Percentiles rank a stretch among this genome's conserved stretches.
These are phyloP conservation scores for Sporothrix dimorphospora DNA, from an alignment of 2,329 filamentous ascomycete genomes.

Conservation along the genomic window DNA sequence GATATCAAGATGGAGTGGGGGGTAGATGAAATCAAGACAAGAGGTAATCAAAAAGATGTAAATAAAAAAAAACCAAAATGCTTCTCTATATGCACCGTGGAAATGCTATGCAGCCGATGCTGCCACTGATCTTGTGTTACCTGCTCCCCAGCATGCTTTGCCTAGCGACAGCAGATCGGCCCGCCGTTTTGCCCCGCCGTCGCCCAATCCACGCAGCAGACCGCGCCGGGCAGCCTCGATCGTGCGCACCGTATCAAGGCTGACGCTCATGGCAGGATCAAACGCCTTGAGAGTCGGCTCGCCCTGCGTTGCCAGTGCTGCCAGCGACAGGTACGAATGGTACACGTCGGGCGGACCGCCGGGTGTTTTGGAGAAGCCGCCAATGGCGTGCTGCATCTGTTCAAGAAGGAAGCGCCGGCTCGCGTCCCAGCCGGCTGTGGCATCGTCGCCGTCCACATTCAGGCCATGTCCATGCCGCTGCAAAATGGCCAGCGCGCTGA, in stretches of 20 bases:
- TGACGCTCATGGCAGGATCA: constrained; percentile 77
- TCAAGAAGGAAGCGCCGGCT: constrained; percentile 80
- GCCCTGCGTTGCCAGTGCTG: constrained; percentile 73
- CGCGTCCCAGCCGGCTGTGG: constrained; percentile 59
- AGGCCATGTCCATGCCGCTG: constrained; percentile 28
- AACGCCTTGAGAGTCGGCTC: constrained; percentile 70
- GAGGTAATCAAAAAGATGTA: neutral
- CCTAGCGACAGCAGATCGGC: constrained; percentile 22
- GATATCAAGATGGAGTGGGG: neutral
- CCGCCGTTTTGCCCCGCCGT: neutral
- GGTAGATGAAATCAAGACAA: neutral
- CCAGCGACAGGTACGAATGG: constrained; percentile 86
- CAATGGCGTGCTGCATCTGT: constrained; percentile 83
- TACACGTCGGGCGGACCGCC: constrained; percentile 76
- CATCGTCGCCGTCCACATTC: constrained; percentile 43
- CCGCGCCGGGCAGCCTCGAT: constrained; percentile 52
- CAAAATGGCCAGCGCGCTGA: constrained; percentile 60
- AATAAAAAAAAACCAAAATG: neutral
- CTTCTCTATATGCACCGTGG: neutral
- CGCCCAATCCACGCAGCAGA: constrained; percentile 36
- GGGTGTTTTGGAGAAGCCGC: constrained; percentile 76
- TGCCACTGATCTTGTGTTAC: neutral
- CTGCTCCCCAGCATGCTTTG: constrained; percentile 21
- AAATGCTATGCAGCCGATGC: neutral
- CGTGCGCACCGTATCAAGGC: constrained; percentile 57